Base-by-base conservation (phyloP, 441 rosid species). In the Aleurites moluccanus region DNA sequence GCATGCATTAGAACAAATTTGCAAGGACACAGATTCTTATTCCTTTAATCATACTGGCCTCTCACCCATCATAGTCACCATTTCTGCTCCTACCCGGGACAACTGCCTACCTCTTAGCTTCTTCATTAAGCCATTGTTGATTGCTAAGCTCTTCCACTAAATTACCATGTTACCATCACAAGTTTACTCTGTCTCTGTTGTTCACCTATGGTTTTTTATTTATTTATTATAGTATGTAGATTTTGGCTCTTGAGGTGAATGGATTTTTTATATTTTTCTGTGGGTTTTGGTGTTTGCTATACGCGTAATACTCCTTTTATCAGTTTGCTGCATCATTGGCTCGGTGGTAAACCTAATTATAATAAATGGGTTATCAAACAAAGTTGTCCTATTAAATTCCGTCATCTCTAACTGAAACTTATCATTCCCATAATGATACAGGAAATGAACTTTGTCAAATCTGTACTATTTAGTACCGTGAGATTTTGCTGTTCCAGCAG, bases 271-370 rank as follows among this genome's bases (percentile, higher is more conserved):
- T 27, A 1, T 25, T 42, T 70, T 10, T 44, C 23, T 13, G 14
- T 49, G 45, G 73, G 49, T 28, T 62, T 47, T n/a, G n/a, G n/a
- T n/a, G n/a, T n/a, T n/a, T 62, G 69, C 33, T 53, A n/a, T n/a
- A 62, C 10, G 60, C 27, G 3, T 50, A 53, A 49, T 63, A 25
- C 25, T 62, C 13, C 35, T 23, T 63, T 33, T 28, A 40, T 55
- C 35, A 47, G 38, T 60, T 62, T 61, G 57, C 55, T 72, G 57
- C 49, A 47, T 47, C 44, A 33, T 62, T 28, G 60, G 47, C 73
- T 21, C 28, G 1, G 16, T 33, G 9, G 49, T n/a, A 53, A 16
- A 40, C 59, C 42, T 28, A 5, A 5, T 6, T 27, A 42, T 30
- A 28, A 42, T 44, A 15, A 47, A 73, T 11, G 13, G 18, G 14